Conservation (phyloP, 2,329 filamentous ascomycete species). For the Curvularia eragrostidis region DNA sequence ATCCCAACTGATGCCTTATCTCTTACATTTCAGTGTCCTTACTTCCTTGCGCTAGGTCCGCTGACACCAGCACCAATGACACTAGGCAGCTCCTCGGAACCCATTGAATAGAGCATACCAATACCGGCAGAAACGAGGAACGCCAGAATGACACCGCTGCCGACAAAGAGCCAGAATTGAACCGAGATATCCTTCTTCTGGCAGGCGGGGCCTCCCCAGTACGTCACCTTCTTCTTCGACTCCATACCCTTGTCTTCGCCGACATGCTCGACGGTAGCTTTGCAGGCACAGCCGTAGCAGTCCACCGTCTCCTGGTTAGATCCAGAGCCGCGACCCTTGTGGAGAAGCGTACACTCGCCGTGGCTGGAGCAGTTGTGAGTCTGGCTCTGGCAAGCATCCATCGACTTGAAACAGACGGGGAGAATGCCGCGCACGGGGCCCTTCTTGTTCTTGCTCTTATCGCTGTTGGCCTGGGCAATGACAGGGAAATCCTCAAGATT, state of each 20-base stretch:
- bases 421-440: constrained; percentile 60
- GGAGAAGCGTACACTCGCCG: constrained; percentile 76
- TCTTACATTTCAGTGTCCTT: constrained; percentile 10
- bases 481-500: constrained; percentile 41
- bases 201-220: constrained; percentile 87
- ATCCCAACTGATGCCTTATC: not conserved
- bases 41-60: constrained; percentile 58
- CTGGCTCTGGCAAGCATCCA: constrained; percentile 69
- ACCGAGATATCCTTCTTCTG: constrained; percentile 90
- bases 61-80: constrained; percentile 96
- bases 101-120: constrained; percentile 80
- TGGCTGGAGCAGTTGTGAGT: constrained; percentile 86
- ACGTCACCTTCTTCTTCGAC: constrained; percentile 63
- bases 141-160: constrained; percentile 74
- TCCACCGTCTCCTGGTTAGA: constrained; percentile 51
- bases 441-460: constrained; percentile 21
- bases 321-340: constrained; percentile 49
- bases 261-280: constrained; percentile 61
- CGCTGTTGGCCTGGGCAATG: constrained; percentile 28
- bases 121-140: constrained; percentile 73
- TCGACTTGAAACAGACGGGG: constrained; percentile 76
- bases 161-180: constrained; percentile 85
- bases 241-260: constrained; percentile 57
- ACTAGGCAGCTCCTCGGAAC: constrained; percentile 85
- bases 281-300: constrained; percentile 84